These are phyloP conservation scores for Ascoidea asiatica DNA, from an alignment of 805 yeast species.

Conservation along the genomic window DNA sequence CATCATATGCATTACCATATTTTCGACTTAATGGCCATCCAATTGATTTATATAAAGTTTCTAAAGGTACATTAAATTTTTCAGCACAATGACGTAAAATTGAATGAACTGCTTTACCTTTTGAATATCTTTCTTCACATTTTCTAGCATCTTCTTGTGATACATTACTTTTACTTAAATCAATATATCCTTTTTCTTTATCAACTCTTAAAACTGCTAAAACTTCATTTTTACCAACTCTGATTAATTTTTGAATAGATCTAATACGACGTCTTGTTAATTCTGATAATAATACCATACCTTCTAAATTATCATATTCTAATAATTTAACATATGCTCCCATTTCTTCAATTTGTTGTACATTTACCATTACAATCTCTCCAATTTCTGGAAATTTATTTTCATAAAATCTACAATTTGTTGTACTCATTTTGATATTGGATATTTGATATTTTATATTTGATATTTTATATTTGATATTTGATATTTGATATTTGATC, in stretches of 20 bases:
- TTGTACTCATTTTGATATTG: conserved; percentile 47
- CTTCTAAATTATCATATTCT: conserved; percentile 97
- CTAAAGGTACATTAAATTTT: conserved; percentile 80
- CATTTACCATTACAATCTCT: conserved; percentile 98
- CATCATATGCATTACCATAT: conserved; percentile 95
- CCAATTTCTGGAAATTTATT: conserved; percentile 98
- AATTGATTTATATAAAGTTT: conserved; percentile 69
- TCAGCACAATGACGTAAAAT: conserved; percentile 97
- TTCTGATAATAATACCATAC: conserved; percentile 93
- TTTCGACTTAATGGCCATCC: conserved; percentile 97
- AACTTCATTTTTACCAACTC: conserved; percentile 97
- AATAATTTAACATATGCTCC: conserved; percentile 95
- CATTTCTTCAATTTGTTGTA: conserved; percentile 97
- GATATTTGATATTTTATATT: not conserved
- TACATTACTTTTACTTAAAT: conserved; percentile 93
- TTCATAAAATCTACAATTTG: conserved; percentile 93
- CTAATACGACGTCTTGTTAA: conserved; percentile 97
- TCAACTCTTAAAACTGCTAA: conserved; percentile 97
- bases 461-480: too few species aligned
- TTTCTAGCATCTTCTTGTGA: conserved; percentile 94
- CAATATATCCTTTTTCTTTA: conserved; percentile 97
- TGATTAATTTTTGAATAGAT: conserved; percentile 90
- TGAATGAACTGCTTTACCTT: conserved; percentile 96
- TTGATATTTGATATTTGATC: too few species aligned
- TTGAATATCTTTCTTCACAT: conserved; percentile 95